These are phyloP conservation scores for Phytopythium chamaehyphon DNA, from an alignment of 352 stramenopile species.

Conservation along the genomic window DNA sequence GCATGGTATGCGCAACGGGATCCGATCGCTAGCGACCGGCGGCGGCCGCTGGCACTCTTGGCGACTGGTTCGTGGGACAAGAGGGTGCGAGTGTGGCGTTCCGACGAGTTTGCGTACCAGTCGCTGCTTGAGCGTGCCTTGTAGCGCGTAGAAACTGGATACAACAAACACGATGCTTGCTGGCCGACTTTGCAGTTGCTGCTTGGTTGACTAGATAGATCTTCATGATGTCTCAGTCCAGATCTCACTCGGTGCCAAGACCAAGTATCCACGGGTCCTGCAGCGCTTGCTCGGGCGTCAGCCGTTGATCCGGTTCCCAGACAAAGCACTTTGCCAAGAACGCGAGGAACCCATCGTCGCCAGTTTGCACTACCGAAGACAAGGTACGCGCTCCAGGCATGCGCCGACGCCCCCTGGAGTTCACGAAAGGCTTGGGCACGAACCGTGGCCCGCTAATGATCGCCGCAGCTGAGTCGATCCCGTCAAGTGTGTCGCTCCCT, in stretches of 20 bases:
- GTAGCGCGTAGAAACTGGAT: background rate
- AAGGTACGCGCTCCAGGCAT: slow-evolving; percentile 35
- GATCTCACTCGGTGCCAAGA: slow-evolving; percentile 1
- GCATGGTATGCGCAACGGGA: slow-evolving; percentile 41
- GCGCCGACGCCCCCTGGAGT: slow-evolving; percentile 56
- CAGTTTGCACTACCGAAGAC: slow-evolving; percentile 25
- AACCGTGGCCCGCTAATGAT: slow-evolving; percentile 10
- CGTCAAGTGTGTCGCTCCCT: background rate
- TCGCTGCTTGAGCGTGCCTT: slow-evolving; percentile 5
- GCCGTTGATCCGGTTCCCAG: slow-evolving; percentile 53
- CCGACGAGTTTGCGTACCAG: slow-evolving; percentile 19
- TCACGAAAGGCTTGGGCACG: slow-evolving; percentile 45
- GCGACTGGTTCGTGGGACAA: slow-evolving; percentile 65
- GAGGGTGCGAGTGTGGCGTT: slow-evolving; percentile 42
- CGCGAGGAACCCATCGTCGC: slow-evolving; percentile 51
- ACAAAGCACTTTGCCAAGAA: slow-evolving; percentile 67
- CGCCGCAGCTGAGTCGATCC: background rate
- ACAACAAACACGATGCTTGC: no score
- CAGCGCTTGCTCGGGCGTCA: slow-evolving; percentile 54
- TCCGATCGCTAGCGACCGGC: slow-evolving; percentile 6
- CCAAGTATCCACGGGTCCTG: slow-evolving; percentile 53
- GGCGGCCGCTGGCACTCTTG: slow-evolving; percentile 18
- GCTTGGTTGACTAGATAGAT: background rate
- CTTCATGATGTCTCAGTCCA: background rate
- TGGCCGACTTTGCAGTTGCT: slow-evolving; percentile 1